Conservation (phyloP, 805 yeast species). For the Starmerella stigmatis region DNA sequence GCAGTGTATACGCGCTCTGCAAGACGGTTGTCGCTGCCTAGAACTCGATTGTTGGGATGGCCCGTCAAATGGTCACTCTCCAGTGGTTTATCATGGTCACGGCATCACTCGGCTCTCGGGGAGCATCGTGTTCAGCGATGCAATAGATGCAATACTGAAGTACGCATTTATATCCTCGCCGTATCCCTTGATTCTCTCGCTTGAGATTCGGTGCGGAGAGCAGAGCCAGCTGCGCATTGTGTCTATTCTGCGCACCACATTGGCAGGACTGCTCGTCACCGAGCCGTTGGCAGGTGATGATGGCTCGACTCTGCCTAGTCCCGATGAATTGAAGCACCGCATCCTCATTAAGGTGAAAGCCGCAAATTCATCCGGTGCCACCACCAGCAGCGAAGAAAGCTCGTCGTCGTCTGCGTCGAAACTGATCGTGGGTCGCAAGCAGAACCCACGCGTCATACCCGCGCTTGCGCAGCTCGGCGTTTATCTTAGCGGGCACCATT, state of each 20-base stretch:
- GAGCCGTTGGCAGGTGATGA: constrained; percentile 30
- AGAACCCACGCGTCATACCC: constrained; percentile 21
- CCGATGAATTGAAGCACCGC: constrained; percentile 56
- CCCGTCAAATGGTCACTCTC: constrained; percentile 42
- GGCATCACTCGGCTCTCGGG: constrained; percentile 50
- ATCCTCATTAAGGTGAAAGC: constrained; percentile 67
- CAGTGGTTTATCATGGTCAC: constrained; percentile 83
- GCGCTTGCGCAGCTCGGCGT: constrained; percentile 52
- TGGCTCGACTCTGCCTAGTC: constrained; percentile 50
- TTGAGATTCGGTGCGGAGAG: constrained; percentile 69
- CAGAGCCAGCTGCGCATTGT: constrained; percentile 57
- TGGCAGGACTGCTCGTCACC: constrained; percentile 49
- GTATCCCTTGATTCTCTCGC: constrained; percentile 71
- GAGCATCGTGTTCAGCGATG: constrained; percentile 58
- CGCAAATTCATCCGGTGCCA: neutral
- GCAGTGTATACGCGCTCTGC: constrained; percentile 75
- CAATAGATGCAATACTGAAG: constrained; percentile 60
- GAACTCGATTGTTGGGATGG: constrained; percentile 96
- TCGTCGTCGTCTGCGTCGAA: neutral
- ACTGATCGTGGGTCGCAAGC: constrained; percentile 31
- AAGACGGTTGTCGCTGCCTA: constrained; percentile 87
- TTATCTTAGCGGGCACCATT: constrained; percentile 65
- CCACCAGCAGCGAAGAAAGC: constrained; percentile 9
- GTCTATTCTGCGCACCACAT: constrained; percentile 41
- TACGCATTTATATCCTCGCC: constrained; percentile 85